These are phyloP conservation scores for Neocatenulostroma microsporum DNA, from an alignment of 2,329 filamentous ascomycete species.

Conservation along the genomic window DNA sequence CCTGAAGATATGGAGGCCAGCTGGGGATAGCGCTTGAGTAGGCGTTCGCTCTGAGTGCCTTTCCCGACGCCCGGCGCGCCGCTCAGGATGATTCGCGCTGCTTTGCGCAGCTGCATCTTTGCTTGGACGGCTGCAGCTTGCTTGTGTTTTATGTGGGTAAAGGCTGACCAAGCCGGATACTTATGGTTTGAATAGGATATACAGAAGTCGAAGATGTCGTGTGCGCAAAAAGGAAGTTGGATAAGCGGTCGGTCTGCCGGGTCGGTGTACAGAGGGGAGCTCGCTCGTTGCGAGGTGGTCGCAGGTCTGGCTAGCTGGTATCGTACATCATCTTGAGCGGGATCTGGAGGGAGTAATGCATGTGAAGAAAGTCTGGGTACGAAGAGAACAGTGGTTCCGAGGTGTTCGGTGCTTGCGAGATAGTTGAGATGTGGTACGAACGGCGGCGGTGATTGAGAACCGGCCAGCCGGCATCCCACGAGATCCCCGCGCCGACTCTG, in stretches of 20 bases:
- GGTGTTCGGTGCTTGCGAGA: too few species aligned
- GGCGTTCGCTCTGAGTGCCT: conserved; percentile 80
- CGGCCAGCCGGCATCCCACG: too few species aligned
- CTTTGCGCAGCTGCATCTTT: conserved; percentile 49
- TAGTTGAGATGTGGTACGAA: too few species aligned
- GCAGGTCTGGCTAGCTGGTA: conserved; percentile 17
- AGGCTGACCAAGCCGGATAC: conserved; percentile 5
- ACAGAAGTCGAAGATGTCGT: not conserved
- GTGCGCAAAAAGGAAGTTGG: too few species aligned
- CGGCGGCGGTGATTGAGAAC: too few species aligned
- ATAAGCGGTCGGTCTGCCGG: not conserved
- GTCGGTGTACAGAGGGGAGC: not conserved
- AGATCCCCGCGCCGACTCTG: too few species aligned
- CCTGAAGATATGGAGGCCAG: conserved; percentile 88
- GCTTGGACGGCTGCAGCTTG: not conserved
- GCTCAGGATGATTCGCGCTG: conserved; percentile 87
- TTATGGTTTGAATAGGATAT: not conserved
- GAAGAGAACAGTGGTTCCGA: too few species aligned
- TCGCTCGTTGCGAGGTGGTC: not conserved
- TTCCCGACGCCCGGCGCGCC: conserved; percentile 97
- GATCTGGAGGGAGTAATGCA: too few species aligned
- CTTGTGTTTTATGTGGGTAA: not conserved
- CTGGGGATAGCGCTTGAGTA: conserved; percentile 80
- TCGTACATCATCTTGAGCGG: conserved; percentile 20
- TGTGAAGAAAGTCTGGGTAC: too few species aligned